A percentile compares a stretch with the other conserved stretches of the same genome.
Evolutionary conservation across 768 basidiomycete species (phyloP).

Genomic region (Favolaschia claudopus): DNA sequence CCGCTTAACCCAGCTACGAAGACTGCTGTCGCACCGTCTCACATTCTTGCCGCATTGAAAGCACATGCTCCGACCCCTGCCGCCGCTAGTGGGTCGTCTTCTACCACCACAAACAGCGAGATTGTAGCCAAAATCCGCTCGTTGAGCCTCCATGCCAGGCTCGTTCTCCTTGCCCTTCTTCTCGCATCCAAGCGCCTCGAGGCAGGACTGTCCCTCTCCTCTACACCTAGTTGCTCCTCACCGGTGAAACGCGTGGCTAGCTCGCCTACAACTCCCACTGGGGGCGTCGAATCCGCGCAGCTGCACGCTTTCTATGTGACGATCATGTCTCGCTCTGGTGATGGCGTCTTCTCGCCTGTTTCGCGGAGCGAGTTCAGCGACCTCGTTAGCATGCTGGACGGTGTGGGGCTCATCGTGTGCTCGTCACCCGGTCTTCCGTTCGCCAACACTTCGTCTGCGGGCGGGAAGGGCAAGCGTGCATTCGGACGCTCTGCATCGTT

Average conservation of each 20-base stretch:
- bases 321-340: slow-evolving; percentile 64
- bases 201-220: slow-evolving; percentile 59
- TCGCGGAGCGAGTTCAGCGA: slow-evolving; percentile 82
- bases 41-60: slow-evolving; percentile 80
- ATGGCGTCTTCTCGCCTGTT: slow-evolving; percentile 65
- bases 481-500: slow-evolving; percentile 70
- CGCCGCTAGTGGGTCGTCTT: slow-evolving; percentile 30
- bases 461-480: slow-evolving; percentile 57
- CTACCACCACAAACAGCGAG: slow-evolving; percentile 55
- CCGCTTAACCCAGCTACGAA: slow-evolving; percentile 45
- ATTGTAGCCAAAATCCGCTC: slow-evolving; percentile 69
- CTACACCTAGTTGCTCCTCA: slow-evolving; percentile 43
- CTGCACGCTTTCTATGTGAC: slow-evolving; percentile 70
- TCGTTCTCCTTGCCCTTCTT: slow-evolving; percentile 70
- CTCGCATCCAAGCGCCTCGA: slow-evolving; percentile 71
- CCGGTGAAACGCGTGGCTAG: slow-evolving; percentile 63
- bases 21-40: slow-evolving; percentile 63
- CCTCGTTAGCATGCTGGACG: slow-evolving; percentile 75
- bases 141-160: slow-evolving; percentile 77
- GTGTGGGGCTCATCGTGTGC: slow-evolving; percentile 64
- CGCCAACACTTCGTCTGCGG: slow-evolving; percentile 40
- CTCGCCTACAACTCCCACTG: slow-evolving; percentile 31
- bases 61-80: slow-evolving; percentile 62
- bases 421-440: slow-evolving; percentile 43
- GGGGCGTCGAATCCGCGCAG: slow-evolving; percentile 63